These are phyloP conservation scores for Lentinula guzmanii DNA, from an alignment of 768 basidiomycete species.

Conservation along the genomic window DNA sequence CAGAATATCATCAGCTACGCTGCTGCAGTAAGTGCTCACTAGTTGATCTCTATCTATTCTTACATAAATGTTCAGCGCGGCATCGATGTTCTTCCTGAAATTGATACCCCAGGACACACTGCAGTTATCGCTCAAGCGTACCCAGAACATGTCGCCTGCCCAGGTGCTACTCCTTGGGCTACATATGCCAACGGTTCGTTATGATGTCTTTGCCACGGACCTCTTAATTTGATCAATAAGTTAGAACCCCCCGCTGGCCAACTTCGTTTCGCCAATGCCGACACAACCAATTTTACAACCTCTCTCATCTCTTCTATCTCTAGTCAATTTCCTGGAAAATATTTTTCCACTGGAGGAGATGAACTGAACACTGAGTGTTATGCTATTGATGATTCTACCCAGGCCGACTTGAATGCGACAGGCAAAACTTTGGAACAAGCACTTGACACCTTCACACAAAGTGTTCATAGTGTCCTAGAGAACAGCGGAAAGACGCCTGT, in stretches of 20 bases:
- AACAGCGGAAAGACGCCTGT: conserved; percentile 65
- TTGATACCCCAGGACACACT: conserved; percentile 66
- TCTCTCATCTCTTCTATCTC: conserved; percentile 50
- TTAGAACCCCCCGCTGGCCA: conserved; percentile 81
- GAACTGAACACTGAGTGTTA: conserved; percentile 73
- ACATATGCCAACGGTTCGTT: conserved; percentile 40
- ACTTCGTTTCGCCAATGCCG: conserved; percentile 60
- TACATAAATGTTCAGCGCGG: conserved; percentile 39
- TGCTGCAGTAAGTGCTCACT: conserved; percentile 44
- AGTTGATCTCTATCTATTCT: not conserved
- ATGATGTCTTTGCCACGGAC: not conserved
- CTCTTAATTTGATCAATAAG: not conserved
- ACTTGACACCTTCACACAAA: conserved; percentile 53
- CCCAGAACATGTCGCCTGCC: conserved; percentile 73
- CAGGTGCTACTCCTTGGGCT: conserved; percentile 48
- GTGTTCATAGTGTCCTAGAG: conserved; percentile 51
- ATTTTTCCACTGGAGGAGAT: conserved; percentile 80
- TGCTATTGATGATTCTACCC: conserved; percentile 51
- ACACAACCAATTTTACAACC: conserved; percentile 54
- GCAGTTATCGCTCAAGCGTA: conserved; percentile 55
- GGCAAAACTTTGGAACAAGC: conserved; percentile 59
- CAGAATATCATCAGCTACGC: conserved; percentile 61
- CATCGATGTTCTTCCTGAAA: conserved; percentile 57
- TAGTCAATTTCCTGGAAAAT: conserved; percentile 42
- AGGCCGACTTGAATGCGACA: conserved; percentile 40